Conservation (phyloP, 495 filamentous ascomycete genomes). For the Podospora pseudopauciseta region DNA sequence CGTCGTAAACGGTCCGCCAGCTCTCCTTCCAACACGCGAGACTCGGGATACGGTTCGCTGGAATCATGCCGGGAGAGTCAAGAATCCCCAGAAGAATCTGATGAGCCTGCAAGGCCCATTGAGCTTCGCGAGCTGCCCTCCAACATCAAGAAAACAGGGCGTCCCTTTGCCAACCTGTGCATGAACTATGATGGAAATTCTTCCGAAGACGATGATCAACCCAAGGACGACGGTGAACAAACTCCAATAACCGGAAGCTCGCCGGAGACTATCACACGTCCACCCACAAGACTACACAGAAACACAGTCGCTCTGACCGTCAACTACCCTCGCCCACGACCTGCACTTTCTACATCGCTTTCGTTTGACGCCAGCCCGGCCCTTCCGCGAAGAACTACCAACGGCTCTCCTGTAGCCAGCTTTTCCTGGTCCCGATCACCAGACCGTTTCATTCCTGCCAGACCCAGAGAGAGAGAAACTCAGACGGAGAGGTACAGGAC, state of each 20-base stretch:
- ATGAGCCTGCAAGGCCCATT: background rate
- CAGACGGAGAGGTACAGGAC: conserved; percentile 57
- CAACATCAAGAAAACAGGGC: conserved; percentile 8
- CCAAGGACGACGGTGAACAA: conserved; percentile 3
- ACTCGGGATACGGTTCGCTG: conserved; percentile 30
- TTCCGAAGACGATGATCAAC: conserved; percentile 28
- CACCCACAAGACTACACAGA: background rate
- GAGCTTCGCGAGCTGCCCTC: conserved; percentile 8
- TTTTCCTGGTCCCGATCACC: conserved; percentile 32
- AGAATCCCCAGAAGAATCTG: background rate
- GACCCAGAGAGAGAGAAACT: conserved; percentile 35
- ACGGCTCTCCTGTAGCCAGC: conserved; percentile 10
- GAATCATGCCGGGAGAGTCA: background rate
- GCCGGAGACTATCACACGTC: background rate
- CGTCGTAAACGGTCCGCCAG: conserved; percentile 17
- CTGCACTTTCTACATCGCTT: conserved; percentile 21
- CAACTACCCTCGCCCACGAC: conserved; percentile 16
- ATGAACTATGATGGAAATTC: conserved; percentile 26
- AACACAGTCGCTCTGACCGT: conserved; percentile 24
- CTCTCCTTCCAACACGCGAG: conserved; percentile 17
- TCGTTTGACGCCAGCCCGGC: conserved; percentile 12
- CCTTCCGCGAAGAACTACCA: conserved; percentile 19
- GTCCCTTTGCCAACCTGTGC: conserved; percentile 9
- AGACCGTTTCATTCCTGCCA: conserved; percentile 69
- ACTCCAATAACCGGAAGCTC: background rate